Percentiles rank a stretch among this genome's conserved stretches.
Conservation (phyloP, 208 protist species). For the Trypanosoma lewisi region DNA sequence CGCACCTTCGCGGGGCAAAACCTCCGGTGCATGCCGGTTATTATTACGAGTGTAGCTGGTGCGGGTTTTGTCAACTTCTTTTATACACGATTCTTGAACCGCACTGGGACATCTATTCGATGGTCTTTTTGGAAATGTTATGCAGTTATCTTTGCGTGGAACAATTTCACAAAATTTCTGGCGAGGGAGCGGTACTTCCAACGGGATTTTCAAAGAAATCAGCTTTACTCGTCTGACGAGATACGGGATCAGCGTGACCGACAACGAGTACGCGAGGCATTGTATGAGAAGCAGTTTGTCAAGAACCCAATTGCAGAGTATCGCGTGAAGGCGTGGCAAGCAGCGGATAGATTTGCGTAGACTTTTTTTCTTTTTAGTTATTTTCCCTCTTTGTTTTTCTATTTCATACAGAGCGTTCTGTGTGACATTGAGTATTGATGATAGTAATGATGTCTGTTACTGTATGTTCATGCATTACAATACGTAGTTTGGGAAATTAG, state of each 20-base stretch:
- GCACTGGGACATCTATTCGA: slow-evolving; percentile 61
- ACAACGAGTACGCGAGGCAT: slow-evolving; percentile 80
- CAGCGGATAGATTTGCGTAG: slow-evolving; percentile 80
- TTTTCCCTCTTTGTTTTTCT: background rate
- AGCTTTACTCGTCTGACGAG: slow-evolving; percentile 83
- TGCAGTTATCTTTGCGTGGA: slow-evolving; percentile 65
- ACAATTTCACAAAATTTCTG: slow-evolving; percentile 84
- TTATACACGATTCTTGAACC: slow-evolving; percentile 76
- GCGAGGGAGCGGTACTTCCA: slow-evolving; percentile 84
- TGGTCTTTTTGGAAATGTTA: slow-evolving; percentile 83
- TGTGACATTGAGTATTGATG: too few relatives aligned
- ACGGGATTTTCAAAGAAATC: slow-evolving; percentile 87
- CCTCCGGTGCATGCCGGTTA: slow-evolving; percentile 71
- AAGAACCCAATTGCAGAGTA: slow-evolving; percentile 83
- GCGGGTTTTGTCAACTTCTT: slow-evolving; percentile 74
- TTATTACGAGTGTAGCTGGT: slow-evolving; percentile 69
- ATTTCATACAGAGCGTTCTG: too few relatives aligned
- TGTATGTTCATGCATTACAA: background rate
- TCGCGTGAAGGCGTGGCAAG: slow-evolving; percentile 88
- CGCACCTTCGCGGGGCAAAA: slow-evolving; percentile 65
- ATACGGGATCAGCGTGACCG: slow-evolving; percentile 76
- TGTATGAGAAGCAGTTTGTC: slow-evolving; percentile 88
- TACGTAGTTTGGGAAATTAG: background rate
- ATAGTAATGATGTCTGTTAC: background rate
- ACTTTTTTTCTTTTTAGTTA: background rate